Conservation (phyloP, 2,329 filamentous ascomycete genomes). For the Pestalotiopsis sp. region DNA sequence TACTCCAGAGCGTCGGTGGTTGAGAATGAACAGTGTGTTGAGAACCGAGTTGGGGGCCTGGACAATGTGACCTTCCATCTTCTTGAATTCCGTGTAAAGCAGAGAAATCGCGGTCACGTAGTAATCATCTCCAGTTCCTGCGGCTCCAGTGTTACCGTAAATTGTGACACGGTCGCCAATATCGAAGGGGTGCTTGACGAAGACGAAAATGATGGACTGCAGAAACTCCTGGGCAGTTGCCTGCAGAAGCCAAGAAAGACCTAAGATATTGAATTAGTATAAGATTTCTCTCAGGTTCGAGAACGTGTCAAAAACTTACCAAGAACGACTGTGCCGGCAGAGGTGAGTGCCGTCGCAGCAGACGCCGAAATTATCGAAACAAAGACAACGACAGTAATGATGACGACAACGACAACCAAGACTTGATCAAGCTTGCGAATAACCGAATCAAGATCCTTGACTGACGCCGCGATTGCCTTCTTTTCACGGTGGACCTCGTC, state of each 20-base stretch:
- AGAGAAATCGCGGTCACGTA: slow-evolving; percentile 94
- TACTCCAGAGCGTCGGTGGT: slow-evolving; percentile 86
- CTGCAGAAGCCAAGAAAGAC: slow-evolving; percentile 89
- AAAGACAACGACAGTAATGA: slow-evolving; percentile 84
- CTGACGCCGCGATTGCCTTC: slow-evolving; percentile 90
- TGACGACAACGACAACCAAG: slow-evolving; percentile 81
- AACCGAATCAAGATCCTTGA: slow-evolving; percentile 94
- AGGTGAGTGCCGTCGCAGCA: slow-evolving; percentile 88
- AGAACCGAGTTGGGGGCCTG: slow-evolving; percentile 94
- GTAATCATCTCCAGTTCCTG: slow-evolving; percentile 84
- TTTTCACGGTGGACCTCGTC: slow-evolving; percentile 94
- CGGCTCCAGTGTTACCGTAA: slow-evolving; percentile 85
- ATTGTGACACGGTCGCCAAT: slow-evolving; percentile 91
- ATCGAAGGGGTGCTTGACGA: slow-evolving; percentile 96
- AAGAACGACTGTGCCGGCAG: slow-evolving; percentile 83
- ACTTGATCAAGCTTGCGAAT: slow-evolving; percentile 88
- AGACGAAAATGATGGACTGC: slow-evolving; percentile 92
- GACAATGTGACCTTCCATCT: slow-evolving; percentile 95
- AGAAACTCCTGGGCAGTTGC: slow-evolving; percentile 93
- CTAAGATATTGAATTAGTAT: background rate
- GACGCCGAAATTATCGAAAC: slow-evolving; percentile 88
- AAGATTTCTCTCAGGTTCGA: background rate
- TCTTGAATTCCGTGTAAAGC: slow-evolving; percentile 96
- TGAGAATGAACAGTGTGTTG: slow-evolving; percentile 92
- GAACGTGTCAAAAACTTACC: slow-evolving; percentile 33